phyloP scores from a whole-genome alignment of 306 rosid species.

The Lathyrus oleraceus region DNA sequence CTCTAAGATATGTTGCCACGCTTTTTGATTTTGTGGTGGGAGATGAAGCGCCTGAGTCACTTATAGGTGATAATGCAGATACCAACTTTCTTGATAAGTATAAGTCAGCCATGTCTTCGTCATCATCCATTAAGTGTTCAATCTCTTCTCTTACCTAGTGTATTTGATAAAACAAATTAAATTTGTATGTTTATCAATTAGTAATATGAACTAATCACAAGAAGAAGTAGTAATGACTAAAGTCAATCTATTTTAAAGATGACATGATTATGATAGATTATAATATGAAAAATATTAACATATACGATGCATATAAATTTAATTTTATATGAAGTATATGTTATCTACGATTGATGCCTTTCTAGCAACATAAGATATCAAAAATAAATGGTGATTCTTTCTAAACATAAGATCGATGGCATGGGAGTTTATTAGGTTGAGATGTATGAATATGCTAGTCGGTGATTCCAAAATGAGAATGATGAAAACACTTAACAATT shows the following conservation, averaged over 20 bases:
- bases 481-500: too few relatives aligned
- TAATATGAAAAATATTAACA: neutral
- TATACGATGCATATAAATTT: too few relatives aligned
- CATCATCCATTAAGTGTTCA: slow-evolving; percentile 79
- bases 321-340: too few relatives aligned
- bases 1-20: slow-evolving; percentile 54
- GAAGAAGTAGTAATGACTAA: neutral
- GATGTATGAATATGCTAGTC: too few relatives aligned
- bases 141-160: slow-evolving; percentile 74
- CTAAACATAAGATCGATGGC: too few relatives aligned
- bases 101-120: slow-evolving; percentile 83
- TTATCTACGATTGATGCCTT: too few relatives aligned
- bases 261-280: too few relatives aligned
- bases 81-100: slow-evolving; percentile 76
- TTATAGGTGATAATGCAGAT: slow-evolving; percentile 55
- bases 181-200: neutral
- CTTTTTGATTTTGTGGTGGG: slow-evolving; percentile 70
- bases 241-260: neutral
- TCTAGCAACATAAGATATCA: neutral
- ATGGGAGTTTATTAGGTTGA: too few relatives aligned
- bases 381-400: too few relatives aligned
- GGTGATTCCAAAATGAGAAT: too few relatives aligned
- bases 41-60: slow-evolving; percentile 58
- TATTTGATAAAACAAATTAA: neutral
- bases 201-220: neutral